Percentiles rank a stretch among this genome's conserved stretches.
These are phyloP conservation scores for Solanum commersonii DNA, from an alignment of 257 asterid genomes.

Conservation along the genomic window DNA sequence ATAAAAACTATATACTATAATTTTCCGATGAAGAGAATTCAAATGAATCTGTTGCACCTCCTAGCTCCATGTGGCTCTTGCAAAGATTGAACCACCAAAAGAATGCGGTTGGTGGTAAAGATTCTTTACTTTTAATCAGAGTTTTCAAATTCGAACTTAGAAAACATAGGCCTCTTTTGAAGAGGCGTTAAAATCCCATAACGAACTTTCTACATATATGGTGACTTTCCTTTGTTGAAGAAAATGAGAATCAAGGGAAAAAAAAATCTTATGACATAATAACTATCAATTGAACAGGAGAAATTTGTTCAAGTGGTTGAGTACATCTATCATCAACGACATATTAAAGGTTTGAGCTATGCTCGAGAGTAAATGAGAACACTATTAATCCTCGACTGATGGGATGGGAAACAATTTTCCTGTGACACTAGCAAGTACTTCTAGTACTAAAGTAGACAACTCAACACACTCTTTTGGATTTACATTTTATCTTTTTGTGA, in stretches of 20 bases:
- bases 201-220: neutral
- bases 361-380: neutral
- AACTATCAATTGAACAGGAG: neutral
- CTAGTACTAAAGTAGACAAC: neutral
- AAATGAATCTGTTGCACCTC: neutral
- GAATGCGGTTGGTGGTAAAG: neutral
- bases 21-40: neutral
- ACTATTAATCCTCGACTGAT: neutral
- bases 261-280: neutral
- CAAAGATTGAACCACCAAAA: neutral
- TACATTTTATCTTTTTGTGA: neutral
- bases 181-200: neutral
- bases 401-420: neutral
- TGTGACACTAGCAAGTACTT: neutral
- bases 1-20: neutral
- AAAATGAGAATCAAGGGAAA: neutral
- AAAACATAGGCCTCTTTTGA: neutral
- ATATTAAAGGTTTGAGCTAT: no score
- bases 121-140: neutral
- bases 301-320: neutral
- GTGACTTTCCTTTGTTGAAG: neutral
- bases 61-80: neutral
- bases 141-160: rapidly evolving
- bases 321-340: neutral
- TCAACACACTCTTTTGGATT: neutral